These are phyloP conservation scores for Dactylorhiza incarnata DNA, from an alignment of 106 monocot genomes.

Conservation along the genomic window DNA sequence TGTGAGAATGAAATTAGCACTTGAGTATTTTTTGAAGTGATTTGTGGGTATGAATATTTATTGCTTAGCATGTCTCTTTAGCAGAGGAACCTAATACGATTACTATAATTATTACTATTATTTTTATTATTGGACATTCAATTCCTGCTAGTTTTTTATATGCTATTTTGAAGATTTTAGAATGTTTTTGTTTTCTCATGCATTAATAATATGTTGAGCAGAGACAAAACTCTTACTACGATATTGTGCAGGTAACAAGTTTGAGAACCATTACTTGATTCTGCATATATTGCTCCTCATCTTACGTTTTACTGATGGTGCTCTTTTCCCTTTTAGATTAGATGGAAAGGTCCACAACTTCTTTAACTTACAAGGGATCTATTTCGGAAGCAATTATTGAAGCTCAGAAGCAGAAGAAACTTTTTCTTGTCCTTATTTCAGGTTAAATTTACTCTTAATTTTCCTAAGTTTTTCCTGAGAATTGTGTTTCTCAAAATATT, in stretches of 20 bases:
- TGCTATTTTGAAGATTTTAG: no score
- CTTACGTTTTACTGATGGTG: neutral
- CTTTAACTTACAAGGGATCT: constrained; percentile 76
- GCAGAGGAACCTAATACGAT: no score
- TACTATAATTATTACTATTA: no score
- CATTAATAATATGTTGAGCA: neutral
- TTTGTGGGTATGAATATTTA: no score
- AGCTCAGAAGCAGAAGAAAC: constrained; percentile 59
- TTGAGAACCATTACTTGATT: neutral
- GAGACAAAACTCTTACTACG: neutral
- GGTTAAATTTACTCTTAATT: constrained; percentile 24
- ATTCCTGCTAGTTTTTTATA: no score
- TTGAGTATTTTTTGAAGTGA: no score
- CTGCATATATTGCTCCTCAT: neutral
- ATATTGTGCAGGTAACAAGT: neutral
- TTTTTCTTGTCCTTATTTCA: constrained; percentile 84
- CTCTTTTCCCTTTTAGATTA: neutral
- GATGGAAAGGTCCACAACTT: constrained; percentile 50
- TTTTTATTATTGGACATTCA: no score
- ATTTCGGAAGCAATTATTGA: constrained; percentile 67
- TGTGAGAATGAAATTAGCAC: no score
- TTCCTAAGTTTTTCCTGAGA: neutral
- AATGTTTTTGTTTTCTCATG: no score
- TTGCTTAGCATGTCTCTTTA: no score
- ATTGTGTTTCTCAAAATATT: neutral